Evolutionary conservation across 768 basidiomycete genomes (phyloP).

Genomic region (Boletus speciosus): DNA sequence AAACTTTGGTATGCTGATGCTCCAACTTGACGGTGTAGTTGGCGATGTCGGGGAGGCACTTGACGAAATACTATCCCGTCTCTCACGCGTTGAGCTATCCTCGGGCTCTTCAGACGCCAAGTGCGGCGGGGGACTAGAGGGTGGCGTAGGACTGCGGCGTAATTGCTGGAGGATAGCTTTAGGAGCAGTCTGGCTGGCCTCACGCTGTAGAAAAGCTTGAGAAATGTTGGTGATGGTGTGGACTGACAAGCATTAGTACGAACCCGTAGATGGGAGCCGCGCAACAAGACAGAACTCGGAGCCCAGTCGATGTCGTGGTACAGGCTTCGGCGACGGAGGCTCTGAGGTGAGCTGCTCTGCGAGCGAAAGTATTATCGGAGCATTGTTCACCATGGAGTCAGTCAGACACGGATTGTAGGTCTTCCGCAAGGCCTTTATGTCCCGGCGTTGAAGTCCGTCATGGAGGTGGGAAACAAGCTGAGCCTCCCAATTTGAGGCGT

Average conservation of each 20-base stretch:
- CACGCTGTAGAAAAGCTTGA: slow-evolving; percentile 67
- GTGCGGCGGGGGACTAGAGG: slow-evolving; percentile 17
- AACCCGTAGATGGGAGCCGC: slow-evolving; percentile 66
- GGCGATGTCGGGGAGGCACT: slow-evolving; percentile 23
- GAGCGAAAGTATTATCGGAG: slow-evolving; percentile 29
- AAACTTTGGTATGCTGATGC: slow-evolving; percentile 11
- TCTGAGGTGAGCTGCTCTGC: slow-evolving; percentile 25
- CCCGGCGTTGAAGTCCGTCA: slow-evolving; percentile 2
- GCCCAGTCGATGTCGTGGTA: slow-evolving; percentile 38
- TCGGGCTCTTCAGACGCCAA: slow-evolving; percentile 21
- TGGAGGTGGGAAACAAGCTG: slow-evolving; percentile 7
- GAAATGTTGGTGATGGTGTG: slow-evolving; percentile 23
- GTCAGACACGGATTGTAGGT: slow-evolving; percentile 2
- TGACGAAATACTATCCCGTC: slow-evolving; percentile 16
- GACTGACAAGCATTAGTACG: slow-evolving; percentile 21
- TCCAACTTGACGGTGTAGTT: slow-evolving; percentile 13
- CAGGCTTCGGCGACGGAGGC: slow-evolving; percentile 16
- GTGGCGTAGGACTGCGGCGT: slow-evolving; percentile 42
- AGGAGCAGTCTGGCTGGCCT: slow-evolving; percentile 59
- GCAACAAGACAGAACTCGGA: slow-evolving; percentile 61
- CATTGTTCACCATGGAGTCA: slow-evolving; percentile 53
- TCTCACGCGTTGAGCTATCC: slow-evolving; percentile 6
- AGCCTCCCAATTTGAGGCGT: slow-evolving; percentile 3
- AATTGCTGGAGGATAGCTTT: slow-evolving; percentile 55
- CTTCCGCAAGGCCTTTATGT: neutral